A percentile compares a stretch with the other conserved stretches of the same genome.
phyloP scores from a whole-genome alignment of 2,329 filamentous ascomycete species.

The Cryoendolithus antarcticus region DNA sequence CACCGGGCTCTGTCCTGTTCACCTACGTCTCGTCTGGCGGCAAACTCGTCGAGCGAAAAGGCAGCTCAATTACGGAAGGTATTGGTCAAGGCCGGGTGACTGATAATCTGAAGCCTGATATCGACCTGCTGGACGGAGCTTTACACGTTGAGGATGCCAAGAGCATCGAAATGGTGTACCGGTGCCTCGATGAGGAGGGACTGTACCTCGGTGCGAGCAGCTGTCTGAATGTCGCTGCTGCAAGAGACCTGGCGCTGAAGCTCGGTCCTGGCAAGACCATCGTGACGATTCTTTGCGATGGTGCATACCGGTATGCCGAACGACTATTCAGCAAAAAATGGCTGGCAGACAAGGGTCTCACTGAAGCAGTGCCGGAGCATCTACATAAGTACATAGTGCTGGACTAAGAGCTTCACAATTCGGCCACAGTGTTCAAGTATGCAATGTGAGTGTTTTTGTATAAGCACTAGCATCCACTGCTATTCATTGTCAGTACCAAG shows the following conservation, averaged over 20 bases:
- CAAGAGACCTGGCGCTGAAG: conserved; percentile 84
- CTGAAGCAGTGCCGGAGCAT: conserved; percentile 69
- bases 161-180: conserved; percentile 95
- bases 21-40: conserved; percentile 81
- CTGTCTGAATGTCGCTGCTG: conserved; percentile 86
- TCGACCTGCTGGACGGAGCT: conserved; percentile 73
- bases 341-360: conserved; percentile 73
- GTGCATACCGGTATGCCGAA: conserved; percentile 95
- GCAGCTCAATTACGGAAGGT: conserved; percentile 89
- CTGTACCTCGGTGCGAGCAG: conserved; percentile 91
- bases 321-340: conserved; percentile 84
- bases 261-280: conserved; percentile 81
- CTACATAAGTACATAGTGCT: conserved; percentile 90
- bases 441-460: no score
- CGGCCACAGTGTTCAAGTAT: neutral
- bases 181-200: conserved; percentile 90
- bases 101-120: conserved; percentile 77
- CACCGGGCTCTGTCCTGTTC: conserved; percentile 84
- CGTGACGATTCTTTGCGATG: conserved; percentile 88
- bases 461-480: no score
- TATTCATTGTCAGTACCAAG: no score
- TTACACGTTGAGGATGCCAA: conserved; percentile 81
- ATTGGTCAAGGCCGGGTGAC: conserved; percentile 95
- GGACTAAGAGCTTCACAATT: conserved; percentile 37
- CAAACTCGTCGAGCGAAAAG: conserved; percentile 63